Evolutionary conservation across 352 stramenopile genomes (phyloP).

Genomic region (Phytophthora rubi): DNA sequence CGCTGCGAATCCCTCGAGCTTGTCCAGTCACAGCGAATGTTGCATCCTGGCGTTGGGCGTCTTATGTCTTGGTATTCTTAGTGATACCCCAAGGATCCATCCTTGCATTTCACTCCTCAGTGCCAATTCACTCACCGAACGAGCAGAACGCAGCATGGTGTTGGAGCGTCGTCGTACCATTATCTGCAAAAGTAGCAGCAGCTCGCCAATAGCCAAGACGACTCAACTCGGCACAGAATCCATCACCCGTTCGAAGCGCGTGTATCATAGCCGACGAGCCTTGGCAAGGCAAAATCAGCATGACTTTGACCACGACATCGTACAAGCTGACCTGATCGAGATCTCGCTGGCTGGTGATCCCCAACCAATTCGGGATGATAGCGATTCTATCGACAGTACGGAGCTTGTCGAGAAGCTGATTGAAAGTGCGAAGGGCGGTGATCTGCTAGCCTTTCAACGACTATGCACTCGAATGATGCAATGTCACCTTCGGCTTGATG

Average conservation of each 20-base stretch:
- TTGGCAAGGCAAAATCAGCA: conserved; percentile 27
- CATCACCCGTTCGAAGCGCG: conserved; percentile 26
- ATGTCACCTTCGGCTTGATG: conserved; percentile 56
- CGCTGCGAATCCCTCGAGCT: conserved; percentile 4
- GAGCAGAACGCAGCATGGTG: conserved; percentile 25
- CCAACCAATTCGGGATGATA: conserved; percentile 5
- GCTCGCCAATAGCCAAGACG: conserved; percentile 13
- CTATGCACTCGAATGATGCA: conserved; percentile 46
- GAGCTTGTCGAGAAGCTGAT: conserved; percentile 70
- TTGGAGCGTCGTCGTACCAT: conserved; percentile 37
- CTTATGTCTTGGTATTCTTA: conserved; percentile 40
- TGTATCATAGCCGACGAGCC: conserved; percentile 20
- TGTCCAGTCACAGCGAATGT: not conserved
- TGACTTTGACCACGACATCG: conserved; percentile 22
- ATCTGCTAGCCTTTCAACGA: conserved; percentile 55
- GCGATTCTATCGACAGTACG: conserved; percentile 25
- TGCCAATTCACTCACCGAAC: conserved; percentile 9
- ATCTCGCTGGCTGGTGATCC: conserved; percentile 52
- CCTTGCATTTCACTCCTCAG: not conserved
- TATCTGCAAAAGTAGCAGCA: conserved; percentile 34
- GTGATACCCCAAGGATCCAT: not conserved
- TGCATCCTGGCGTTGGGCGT: not conserved
- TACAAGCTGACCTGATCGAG: conserved; percentile 56
- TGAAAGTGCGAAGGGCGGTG: conserved; percentile 67
- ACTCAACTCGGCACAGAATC: conserved; percentile 15